Percentiles rank a stretch among this genome's conserved stretches.
Evolutionary conservation across 805 yeast species (phyloP).

Genomic region (Starmerella gropengiesseri): DNA sequence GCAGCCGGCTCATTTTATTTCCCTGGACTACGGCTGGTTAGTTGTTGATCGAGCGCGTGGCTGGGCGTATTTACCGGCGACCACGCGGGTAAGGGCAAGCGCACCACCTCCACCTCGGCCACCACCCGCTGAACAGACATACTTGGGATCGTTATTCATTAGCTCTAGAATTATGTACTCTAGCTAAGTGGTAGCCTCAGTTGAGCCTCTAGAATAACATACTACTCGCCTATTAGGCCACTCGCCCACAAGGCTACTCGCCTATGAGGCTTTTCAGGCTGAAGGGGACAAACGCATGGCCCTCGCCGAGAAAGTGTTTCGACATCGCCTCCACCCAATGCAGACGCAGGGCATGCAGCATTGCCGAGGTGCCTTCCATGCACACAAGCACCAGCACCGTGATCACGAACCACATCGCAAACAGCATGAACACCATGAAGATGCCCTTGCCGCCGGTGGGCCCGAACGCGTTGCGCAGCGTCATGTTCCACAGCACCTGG

Average conservation of each 20-base stretch:
- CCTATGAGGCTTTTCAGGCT: slow-evolving; percentile 35
- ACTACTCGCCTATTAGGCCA: no score
- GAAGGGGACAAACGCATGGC: slow-evolving; percentile 78
- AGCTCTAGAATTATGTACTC: no score
- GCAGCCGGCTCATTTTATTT: slow-evolving; percentile 5
- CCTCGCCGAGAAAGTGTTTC: slow-evolving; percentile 95
- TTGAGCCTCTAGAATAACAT: no score
- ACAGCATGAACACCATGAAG: slow-evolving; percentile 58
- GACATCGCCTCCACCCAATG: slow-evolving; percentile 99
- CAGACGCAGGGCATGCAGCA: slow-evolving; percentile 91
- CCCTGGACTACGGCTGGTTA: background rate
- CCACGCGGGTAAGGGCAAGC: no score
- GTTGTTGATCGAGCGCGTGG: no score
- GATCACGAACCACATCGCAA: slow-evolving; percentile 90
- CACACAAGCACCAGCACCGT: slow-evolving; percentile 85
- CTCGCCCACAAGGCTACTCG: no score
- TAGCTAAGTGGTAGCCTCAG: no score
- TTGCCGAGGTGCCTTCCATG: slow-evolving; percentile 99
- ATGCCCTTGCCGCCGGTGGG: slow-evolving; percentile 57
- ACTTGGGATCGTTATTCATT: no score
- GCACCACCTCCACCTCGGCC: no score
- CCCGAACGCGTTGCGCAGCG: slow-evolving; percentile 70
- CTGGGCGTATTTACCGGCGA: no score
- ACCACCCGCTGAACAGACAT: no score
- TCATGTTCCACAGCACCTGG: slow-evolving; percentile 91